These are phyloP conservation scores for Aspergillus sp. DNA, from an alignment of 2,329 filamentous ascomycete genomes.

Conservation along the genomic window DNA sequence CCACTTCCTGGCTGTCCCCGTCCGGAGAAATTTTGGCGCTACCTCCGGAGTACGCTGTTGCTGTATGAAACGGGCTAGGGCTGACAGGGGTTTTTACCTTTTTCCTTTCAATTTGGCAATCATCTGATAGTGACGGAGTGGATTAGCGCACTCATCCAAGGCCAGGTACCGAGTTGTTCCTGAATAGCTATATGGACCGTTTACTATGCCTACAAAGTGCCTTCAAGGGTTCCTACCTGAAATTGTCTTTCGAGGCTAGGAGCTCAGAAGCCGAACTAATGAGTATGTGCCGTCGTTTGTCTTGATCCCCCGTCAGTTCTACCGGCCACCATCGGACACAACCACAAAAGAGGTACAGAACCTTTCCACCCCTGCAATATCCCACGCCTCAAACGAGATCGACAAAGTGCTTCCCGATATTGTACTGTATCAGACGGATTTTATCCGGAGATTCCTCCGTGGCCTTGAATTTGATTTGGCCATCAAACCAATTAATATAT, in stretches of 20 bases:
- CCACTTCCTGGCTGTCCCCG: not conserved
- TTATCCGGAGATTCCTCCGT: constrained; percentile 19
- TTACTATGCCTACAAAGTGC: not conserved
- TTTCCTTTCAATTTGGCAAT: not conserved
- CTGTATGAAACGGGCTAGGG: not conserved
- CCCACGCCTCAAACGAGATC: not conserved
- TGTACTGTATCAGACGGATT: constrained; percentile 4
- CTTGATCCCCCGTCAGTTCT: not conserved
- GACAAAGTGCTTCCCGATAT: not conserved
- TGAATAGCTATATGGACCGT: not conserved
- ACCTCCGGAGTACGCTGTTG: not conserved
- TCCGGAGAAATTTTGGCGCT: constrained; percentile 4
- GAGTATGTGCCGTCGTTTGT: not conserved
- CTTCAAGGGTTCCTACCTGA: not conserved
- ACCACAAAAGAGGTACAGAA: not conserved
- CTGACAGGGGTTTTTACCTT: not conserved
- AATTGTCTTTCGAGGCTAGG: not conserved
- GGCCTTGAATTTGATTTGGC: not conserved
- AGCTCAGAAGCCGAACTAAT: too few relatives aligned
- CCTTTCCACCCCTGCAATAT: not conserved
- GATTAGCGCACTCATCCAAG: not conserved
- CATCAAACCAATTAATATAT: not conserved
- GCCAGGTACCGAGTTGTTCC: constrained; percentile 2
- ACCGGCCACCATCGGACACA: not conserved
- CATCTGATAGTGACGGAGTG: not conserved